Conservation (phyloP, 2,329 filamentous ascomycete genomes). For the Trichoderma harzianum region DNA sequence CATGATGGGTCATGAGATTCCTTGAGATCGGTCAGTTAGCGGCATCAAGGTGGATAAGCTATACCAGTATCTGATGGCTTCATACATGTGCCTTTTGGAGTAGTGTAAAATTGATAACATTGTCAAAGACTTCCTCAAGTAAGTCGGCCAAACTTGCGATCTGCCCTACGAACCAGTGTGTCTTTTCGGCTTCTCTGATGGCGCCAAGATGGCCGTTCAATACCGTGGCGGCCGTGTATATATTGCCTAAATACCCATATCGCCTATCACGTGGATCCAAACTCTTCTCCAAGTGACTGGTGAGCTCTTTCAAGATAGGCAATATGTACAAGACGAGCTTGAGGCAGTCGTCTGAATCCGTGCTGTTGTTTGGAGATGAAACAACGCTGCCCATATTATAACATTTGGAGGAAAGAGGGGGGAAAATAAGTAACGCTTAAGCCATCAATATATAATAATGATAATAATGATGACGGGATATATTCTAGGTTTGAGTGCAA, state of each 20-base stretch:
- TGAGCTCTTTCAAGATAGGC: neutral
- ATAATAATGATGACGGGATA: neutral
- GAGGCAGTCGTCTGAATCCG: neutral
- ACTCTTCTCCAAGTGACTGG: neutral
- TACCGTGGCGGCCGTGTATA: neutral
- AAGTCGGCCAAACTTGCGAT: neutral
- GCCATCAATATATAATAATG: neutral
- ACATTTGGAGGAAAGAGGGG: neutral
- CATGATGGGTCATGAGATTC: neutral
- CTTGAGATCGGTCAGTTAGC: neutral
- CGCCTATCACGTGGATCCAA: neutral
- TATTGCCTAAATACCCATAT: neutral
- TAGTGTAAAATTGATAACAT: neutral
- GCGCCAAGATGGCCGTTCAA: neutral
- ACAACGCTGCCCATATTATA: neutral
- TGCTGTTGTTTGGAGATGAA: neutral
- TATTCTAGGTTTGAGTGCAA: neutral
- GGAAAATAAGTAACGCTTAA: neutral
- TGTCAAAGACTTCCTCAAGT: neutral
- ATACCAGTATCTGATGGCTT: neutral
- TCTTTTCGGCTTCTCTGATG: neutral
- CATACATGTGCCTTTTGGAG: neutral
- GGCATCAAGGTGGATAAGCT: neutral
- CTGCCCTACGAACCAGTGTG: neutral
- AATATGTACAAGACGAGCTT: neutral